Percentiles rank a stretch among this genome's conserved stretches.
Evolutionary conservation across 1,284 basidiomycete genomes (phyloP).

Genomic region (Ceratobasidium sp.): DNA sequence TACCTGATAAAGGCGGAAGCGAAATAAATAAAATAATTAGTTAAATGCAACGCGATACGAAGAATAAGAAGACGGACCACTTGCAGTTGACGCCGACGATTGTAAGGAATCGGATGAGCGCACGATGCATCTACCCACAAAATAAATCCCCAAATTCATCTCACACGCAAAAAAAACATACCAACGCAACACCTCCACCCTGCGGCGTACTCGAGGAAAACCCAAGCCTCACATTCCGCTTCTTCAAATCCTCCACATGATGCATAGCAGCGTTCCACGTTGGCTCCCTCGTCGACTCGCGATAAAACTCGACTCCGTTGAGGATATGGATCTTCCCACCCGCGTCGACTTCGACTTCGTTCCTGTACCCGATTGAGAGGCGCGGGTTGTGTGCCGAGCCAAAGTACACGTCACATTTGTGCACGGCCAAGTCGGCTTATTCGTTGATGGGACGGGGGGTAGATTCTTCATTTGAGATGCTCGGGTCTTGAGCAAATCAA

Average conservation of each 20-base stretch:
- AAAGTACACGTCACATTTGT: conserved; percentile 84
- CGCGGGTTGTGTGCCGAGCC: conserved; percentile 74
- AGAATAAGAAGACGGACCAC: conserved; percentile 64
- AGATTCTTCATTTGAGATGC: conserved; percentile 51
- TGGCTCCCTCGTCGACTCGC: conserved; percentile 72
- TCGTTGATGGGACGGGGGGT: conserved; percentile 82
- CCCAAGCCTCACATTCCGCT: conserved; percentile 85
- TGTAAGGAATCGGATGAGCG: conserved; percentile 83
- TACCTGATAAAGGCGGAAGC: no score
- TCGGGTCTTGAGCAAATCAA: conserved; percentile 64
- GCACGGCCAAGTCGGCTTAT: conserved; percentile 84
- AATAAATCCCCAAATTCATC: conserved; percentile 47
- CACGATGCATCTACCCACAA: conserved; percentile 82
- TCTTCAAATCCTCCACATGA: conserved; percentile 82
- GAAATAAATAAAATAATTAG: background rate
- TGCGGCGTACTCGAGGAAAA: conserved; percentile 94
- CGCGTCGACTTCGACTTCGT: conserved; percentile 83
- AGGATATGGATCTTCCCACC: conserved; percentile 83
- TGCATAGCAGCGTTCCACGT: conserved; percentile 84
- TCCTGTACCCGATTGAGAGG: conserved; percentile 80
- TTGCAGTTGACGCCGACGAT: conserved; percentile 83
- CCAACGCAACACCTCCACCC: conserved; percentile 90
- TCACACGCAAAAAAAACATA: conserved; percentile 58
- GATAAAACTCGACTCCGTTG: conserved; percentile 79
- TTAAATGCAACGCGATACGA: background rate